Conservation (phyloP, 2,329 filamentous ascomycete species). For the Corinectria fuckeliana region DNA sequence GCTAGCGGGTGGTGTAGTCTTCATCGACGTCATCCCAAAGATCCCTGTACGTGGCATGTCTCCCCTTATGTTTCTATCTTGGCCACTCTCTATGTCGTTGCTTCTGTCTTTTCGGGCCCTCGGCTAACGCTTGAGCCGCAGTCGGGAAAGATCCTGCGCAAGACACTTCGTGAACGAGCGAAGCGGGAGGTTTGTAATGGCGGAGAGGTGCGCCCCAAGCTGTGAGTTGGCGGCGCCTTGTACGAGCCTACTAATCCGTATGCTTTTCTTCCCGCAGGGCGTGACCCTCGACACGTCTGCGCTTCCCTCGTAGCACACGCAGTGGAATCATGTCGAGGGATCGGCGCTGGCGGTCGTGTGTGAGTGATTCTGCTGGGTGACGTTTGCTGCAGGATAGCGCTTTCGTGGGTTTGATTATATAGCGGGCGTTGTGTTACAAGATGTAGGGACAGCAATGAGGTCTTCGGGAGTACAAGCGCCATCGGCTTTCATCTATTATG, state of each 20-base stretch:
- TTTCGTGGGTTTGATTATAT: background rate
- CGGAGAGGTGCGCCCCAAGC: conserved; percentile 40
- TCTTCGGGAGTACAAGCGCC: background rate
- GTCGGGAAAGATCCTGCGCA: conserved; percentile 73
- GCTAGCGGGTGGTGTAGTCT: conserved; percentile 72
- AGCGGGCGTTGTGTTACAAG: background rate
- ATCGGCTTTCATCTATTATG: background rate
- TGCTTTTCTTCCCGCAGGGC: conserved; percentile 21
- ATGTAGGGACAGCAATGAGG: background rate
- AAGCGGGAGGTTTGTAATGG: conserved; percentile 56
- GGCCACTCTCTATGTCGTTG: background rate
- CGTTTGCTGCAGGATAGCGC: background rate
- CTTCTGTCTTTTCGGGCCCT: background rate
- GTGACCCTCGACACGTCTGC: conserved; percentile 19
- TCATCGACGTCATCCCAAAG: conserved; percentile 69
- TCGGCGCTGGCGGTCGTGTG: background rate
- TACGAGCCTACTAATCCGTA: conserved; percentile 32
- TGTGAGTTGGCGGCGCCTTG: conserved; percentile 36
- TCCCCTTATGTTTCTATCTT: background rate
- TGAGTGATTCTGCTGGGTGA: background rate
- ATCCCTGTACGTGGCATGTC: conserved; percentile 53
- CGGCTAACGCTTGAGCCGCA: conserved; percentile 35
- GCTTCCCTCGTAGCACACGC: conserved; percentile 7
- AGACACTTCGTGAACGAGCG: conserved; percentile 63
- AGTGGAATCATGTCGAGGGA: background rate